These are phyloP conservation scores for Xenosphaeropsis pyriputrescens DNA, from an alignment of 2,329 filamentous ascomycete genomes.

Conservation along the genomic window DNA sequence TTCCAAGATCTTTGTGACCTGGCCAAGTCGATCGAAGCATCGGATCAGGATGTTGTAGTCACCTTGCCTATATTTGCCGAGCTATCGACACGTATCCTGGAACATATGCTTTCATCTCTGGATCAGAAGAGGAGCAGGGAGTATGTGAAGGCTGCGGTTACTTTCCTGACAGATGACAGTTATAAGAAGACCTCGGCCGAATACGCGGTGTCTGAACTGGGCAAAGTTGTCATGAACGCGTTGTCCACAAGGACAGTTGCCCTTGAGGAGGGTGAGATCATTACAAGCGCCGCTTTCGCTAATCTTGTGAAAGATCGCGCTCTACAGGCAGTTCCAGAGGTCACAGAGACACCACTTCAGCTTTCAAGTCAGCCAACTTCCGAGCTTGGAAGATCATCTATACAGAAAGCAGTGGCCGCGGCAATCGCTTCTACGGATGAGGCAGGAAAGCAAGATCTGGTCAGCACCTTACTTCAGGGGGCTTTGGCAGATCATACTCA, in stretches of 20 bases:
- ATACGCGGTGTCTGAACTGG: constrained; percentile 8
- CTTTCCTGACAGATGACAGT: constrained; percentile 6
- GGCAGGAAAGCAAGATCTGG: background rate
- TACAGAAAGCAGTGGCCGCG: no score
- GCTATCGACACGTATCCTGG: constrained; percentile 10
- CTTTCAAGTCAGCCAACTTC: no score
- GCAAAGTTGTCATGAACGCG: constrained; percentile 8
- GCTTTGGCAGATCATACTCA: background rate
- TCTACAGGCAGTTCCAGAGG: no score
- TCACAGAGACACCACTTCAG: no score
- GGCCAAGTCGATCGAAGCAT: constrained; percentile 10
- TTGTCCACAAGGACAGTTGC: constrained; percentile 6
- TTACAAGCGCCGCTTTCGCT: no score
- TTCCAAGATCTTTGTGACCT: constrained; percentile 22
- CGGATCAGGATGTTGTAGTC: constrained; percentile 1
- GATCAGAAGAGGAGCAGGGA: constrained; percentile 13
- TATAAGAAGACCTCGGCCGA: constrained; percentile 8
- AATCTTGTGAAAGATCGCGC: no score
- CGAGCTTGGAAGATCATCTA: no score
- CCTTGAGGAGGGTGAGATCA: constrained; percentile 6
- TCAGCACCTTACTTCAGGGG: background rate
- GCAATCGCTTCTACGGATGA: background rate
- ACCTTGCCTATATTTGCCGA: constrained; percentile 11
- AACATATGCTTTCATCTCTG: constrained; percentile 11
- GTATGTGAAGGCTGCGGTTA: constrained; percentile 11